Percentiles rank a stretch among this genome's conserved stretches.
phyloP scores from a whole-genome alignment of 2,329 filamentous ascomycete species.

The Fusarium sp. region DNA sequence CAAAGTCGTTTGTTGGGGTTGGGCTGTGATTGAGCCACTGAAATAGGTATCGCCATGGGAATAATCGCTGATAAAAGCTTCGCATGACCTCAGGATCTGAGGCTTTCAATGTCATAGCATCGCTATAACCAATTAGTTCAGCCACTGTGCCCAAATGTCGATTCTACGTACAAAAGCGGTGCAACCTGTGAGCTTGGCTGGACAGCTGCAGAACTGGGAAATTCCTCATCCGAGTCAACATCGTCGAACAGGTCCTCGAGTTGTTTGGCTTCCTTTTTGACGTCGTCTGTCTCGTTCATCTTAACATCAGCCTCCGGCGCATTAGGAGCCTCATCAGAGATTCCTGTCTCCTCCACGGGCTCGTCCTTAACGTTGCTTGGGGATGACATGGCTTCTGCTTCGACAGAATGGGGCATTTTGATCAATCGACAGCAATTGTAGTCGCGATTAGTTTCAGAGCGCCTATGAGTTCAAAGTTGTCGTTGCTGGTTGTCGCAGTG shows the following conservation, averaged over 20 bases:
- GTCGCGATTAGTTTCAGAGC: not conserved
- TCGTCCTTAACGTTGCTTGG: slow-evolving; percentile 42
- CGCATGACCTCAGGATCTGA: slow-evolving; percentile 88
- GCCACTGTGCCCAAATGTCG: not conserved
- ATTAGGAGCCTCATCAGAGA: slow-evolving; percentile 20
- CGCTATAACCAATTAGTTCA: slow-evolving; percentile 39
- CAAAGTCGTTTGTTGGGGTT: slow-evolving; percentile 86
- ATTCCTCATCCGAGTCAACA: slow-evolving; percentile 69
- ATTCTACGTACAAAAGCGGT: slow-evolving; percentile 57
- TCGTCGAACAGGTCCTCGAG: slow-evolving; percentile 69
- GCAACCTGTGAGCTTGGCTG: slow-evolving; percentile 53
- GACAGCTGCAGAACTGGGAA: slow-evolving; percentile 59
- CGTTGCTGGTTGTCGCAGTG: slow-evolving; percentile 35
- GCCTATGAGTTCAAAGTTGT: not conserved
- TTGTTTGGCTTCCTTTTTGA: slow-evolving; percentile 57
- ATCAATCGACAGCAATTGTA: not conserved
- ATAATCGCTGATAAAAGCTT: slow-evolving; percentile 94
- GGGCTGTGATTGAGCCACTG: slow-evolving; percentile 98
- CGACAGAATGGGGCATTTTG: slow-evolving; percentile 36
- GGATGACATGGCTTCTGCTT: slow-evolving; percentile 38
- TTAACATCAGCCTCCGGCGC: slow-evolving; percentile 30
- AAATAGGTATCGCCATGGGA: slow-evolving; percentile 93
- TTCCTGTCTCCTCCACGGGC: slow-evolving; percentile 38
- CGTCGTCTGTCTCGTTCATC: slow-evolving; percentile 38
- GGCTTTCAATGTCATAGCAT: slow-evolving; percentile 53